Evolutionary conservation across 2,329 filamentous ascomycete species (phyloP).

Genomic region (Biscogniauxia sp.): DNA sequence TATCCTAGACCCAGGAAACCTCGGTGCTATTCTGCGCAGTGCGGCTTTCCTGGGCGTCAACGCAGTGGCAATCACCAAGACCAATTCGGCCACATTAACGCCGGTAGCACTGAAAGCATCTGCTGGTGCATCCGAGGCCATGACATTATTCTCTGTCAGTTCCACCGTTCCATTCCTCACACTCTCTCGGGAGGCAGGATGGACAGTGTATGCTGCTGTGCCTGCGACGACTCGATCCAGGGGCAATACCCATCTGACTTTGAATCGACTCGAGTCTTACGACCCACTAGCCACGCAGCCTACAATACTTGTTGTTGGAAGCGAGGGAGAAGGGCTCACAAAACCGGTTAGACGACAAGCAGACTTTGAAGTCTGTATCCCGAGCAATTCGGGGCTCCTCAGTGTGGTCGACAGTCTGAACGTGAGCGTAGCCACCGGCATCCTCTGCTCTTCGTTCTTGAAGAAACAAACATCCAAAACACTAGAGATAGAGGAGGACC

Average conservation of each 20-base stretch:
- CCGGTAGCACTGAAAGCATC: conserved; percentile 83
- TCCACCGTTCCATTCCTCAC: conserved; percentile 69
- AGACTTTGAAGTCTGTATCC: conserved; percentile 66
- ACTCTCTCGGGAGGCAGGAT: conserved; percentile 67
- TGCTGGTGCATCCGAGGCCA: conserved; percentile 78
- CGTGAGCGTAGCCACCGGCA: conserved; percentile 80
- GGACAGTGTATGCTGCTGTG: conserved; percentile 79
- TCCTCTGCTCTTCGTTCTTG: conserved; percentile 71
- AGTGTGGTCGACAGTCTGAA: conserved; percentile 83
- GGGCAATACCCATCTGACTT: conserved; percentile 44
- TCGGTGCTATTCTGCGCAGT: conserved; percentile 84
- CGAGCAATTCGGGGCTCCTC: conserved; percentile 46
- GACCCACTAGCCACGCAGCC: conserved; percentile 60
- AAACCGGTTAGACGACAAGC: conserved; percentile 62
- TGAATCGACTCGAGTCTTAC: conserved; percentile 45
- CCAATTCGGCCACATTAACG: conserved; percentile 71
- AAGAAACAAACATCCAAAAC: conserved; percentile 34
- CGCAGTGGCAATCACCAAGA: conserved; percentile 73
- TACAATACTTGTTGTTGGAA: conserved; percentile 78
- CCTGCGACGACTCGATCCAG: conserved; percentile 40
- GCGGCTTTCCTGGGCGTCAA: conserved; percentile 89
- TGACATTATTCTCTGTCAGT: conserved; percentile 69
- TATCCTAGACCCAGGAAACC: conserved; percentile 82
- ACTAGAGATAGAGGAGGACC: conserved; percentile 20
- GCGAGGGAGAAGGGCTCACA: conserved; percentile 74